Evolutionary conservation across 768 basidiomycete species (phyloP).

Genomic region (Mycena haematopus): DNA sequence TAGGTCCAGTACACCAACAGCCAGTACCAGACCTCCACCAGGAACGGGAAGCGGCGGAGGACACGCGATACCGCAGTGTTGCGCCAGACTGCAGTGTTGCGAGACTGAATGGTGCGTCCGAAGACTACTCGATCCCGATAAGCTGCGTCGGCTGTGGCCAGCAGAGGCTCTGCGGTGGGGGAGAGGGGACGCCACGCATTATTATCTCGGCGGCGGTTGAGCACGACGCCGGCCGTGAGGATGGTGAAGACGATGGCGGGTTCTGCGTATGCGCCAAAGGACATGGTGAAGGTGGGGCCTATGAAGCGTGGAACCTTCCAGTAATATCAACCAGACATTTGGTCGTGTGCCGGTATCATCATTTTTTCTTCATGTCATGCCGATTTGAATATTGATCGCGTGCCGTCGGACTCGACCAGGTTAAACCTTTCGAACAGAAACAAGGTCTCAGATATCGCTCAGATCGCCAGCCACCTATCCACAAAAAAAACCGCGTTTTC

Average conservation of each 20-base stretch:
- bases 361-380: neutral
- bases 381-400: conserved; percentile 1
- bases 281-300: conserved; percentile 12
- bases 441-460: neutral
- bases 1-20: conserved; percentile 30
- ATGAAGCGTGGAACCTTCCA: neutral
- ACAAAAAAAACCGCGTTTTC: neutral
- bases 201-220: conserved; percentile 28
- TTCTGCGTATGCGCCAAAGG: conserved; percentile 28
- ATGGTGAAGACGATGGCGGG: conserved; percentile 26
- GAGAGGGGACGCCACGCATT: conserved; percentile 24
- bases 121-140: conserved; percentile 24
- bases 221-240: conserved; percentile 28
- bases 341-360: conserved; percentile 1
- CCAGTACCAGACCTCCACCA: conserved; percentile 32
- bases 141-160: conserved; percentile 17
- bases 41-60: conserved; percentile 29
- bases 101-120: conserved; percentile 24
- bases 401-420: neutral
- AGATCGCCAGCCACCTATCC: neutral
- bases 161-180: conserved; percentile 24
- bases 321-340: neutral
- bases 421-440: neutral
- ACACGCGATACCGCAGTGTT: conserved; percentile 23
- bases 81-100: conserved; percentile 30